A percentile compares a stretch with the other conserved stretches of the same genome.
phyloP scores from a whole-genome alignment of 495 filamentous ascomycete species.

The Penicillium fimorum region DNA sequence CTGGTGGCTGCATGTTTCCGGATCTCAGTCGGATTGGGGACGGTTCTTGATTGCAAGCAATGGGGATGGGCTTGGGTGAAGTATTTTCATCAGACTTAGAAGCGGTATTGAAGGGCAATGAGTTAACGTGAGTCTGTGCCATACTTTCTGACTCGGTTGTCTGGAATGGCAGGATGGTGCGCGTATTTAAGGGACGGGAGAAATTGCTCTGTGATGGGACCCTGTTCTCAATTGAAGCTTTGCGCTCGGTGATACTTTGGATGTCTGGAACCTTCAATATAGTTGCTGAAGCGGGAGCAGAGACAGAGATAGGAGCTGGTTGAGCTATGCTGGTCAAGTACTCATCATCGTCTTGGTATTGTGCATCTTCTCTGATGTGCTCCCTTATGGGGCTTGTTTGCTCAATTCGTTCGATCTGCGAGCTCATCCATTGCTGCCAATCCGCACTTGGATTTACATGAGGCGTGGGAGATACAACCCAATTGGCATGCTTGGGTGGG shows the following conservation, averaged over 20 bases:
- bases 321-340: slow-evolving; percentile 18
- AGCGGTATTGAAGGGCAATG: not conserved
- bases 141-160: slow-evolving; percentile 6
- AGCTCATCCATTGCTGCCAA: slow-evolving; percentile 52
- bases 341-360: slow-evolving; percentile 51
- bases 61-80: not conserved
- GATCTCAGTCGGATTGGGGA: slow-evolving; percentile 32
- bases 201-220: slow-evolving; percentile 32
- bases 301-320: slow-evolving; percentile 1
- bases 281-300: not conserved
- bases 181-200: slow-evolving; percentile 35
- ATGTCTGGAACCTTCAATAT: not conserved
- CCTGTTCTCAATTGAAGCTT: slow-evolving; percentile 13
- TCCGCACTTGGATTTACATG: slow-evolving; percentile 34
- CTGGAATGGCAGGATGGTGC: slow-evolving; percentile 27
- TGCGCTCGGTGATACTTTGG: not conserved
- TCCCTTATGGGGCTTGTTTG: slow-evolving; percentile 32
- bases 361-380: slow-evolving; percentile 60
- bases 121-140: not conserved
- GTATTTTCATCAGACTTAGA: not conserved
- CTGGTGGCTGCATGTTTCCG: slow-evolving; percentile 25
- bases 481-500: slow-evolving; percentile 26
- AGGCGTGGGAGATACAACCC: slow-evolving; percentile 4
- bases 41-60: not conserved
- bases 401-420: slow-evolving; percentile 42